Conservation (phyloP, 257 asterid species). For the Forsythia suspensa region DNA sequence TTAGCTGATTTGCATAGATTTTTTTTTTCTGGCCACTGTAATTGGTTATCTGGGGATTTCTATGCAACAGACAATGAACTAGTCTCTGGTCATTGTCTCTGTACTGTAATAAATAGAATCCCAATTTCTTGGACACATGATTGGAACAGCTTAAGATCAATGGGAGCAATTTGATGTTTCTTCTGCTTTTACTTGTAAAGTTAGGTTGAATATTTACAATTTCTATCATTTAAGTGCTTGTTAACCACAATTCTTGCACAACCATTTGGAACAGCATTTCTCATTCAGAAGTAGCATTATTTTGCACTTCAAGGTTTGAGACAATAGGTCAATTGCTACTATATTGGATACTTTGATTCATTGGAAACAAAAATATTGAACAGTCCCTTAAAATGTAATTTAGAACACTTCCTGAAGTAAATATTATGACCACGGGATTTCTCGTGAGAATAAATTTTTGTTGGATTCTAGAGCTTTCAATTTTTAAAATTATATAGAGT, state of each 20-base stretch:
- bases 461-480: background rate
- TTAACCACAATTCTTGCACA: slow-evolving; percentile 2
- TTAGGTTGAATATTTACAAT: background rate
- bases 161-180: background rate
- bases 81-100: background rate
- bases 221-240: background rate
- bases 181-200: background rate
- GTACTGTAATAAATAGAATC: slow-evolving; percentile 6
- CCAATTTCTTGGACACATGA: background rate
- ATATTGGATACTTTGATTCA: slow-evolving; percentile 9
- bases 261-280: slow-evolving; percentile 1
- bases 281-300: slow-evolving; percentile 12
- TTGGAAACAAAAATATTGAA: background rate
- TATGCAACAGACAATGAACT: slow-evolving; percentile 5
- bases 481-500: background rate
- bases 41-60: slow-evolving; percentile 6
- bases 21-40: background rate
- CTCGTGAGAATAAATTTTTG: background rate
- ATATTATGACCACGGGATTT: slow-evolving; percentile 4
- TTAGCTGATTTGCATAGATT: slow-evolving; percentile 10
- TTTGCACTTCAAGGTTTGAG: slow-evolving; percentile 12
- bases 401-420: background rate
- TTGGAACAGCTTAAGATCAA: slow-evolving; percentile 3
- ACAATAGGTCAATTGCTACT: background rate
- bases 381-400: background rate